A percentile compares a stretch with the other conserved stretches of the same genome.
phyloP scores from a whole-genome alignment of 257 asterid genomes.

The Solanum lycopersicoides region DNA sequence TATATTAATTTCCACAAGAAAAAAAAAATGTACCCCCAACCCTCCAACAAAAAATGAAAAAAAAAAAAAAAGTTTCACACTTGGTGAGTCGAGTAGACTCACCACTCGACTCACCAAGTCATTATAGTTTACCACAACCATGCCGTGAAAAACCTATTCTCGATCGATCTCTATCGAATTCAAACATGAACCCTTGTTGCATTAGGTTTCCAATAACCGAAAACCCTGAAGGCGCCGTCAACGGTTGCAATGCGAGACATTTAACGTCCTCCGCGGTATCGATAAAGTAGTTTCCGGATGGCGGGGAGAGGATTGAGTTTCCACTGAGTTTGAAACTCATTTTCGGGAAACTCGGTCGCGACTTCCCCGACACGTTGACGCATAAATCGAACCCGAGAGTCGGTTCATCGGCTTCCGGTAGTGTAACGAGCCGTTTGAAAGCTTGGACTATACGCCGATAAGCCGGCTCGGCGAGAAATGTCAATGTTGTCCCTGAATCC shows the following conservation, averaged over 20 bases:
- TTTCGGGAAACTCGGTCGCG: conserved; percentile 33
- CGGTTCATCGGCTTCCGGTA: conserved; percentile 27
- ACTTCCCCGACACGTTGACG: conserved; percentile 34
- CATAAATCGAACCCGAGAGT: conserved; percentile 50
- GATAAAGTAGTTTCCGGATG: conserved; percentile 57
- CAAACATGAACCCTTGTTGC: conserved; percentile 73
- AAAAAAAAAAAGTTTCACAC: neutral
- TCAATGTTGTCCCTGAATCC: conserved; percentile 81
- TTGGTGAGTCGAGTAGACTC: neutral
- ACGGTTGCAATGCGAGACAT: conserved; percentile 72
- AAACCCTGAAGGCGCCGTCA: conserved; percentile 25
- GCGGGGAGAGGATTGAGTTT: conserved; percentile 47
- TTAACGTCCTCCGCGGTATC: conserved; percentile 49
- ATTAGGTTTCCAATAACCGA: conserved; percentile 75
- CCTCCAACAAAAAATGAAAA: neutral
- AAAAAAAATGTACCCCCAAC: neutral
- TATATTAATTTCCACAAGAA: neutral
- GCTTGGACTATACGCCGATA: conserved; percentile 31
- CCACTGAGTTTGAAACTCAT: conserved; percentile 64
- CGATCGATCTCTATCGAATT: conserved; percentile 50
- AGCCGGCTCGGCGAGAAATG: conserved; percentile 51
- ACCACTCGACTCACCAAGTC: conserved; percentile 13
- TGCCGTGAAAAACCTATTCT: conserved; percentile 50
- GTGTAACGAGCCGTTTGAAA: conserved; percentile 38
- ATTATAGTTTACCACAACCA: conserved; percentile 38